Percentiles rank a stretch among this genome's conserved stretches.
Evolutionary conservation across 2,329 filamentous ascomycete species (phyloP).

Genomic region (Penicillium italicum): DNA sequence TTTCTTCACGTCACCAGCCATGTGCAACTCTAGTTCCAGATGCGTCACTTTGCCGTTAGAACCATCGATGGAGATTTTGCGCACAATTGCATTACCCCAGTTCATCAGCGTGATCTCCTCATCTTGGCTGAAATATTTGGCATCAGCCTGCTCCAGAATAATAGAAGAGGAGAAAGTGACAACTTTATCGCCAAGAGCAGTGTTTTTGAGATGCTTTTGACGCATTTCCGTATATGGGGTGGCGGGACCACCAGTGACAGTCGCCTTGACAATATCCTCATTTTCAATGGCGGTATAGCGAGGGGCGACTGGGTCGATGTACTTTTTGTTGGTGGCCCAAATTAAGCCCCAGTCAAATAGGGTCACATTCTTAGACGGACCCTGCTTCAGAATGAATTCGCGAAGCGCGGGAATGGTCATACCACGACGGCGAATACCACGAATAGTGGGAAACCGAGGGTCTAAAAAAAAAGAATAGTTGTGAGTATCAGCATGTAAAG

Average conservation of each 20-base stretch:
- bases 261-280: slow-evolving; percentile 48
- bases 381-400: slow-evolving; percentile 51
- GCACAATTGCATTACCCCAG: slow-evolving; percentile 67
- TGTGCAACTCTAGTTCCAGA: slow-evolving; percentile 77
- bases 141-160: slow-evolving; percentile 81
- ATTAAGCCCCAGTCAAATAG: slow-evolving; percentile 50
- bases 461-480: too few species aligned
- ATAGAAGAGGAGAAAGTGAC: slow-evolving; percentile 72
- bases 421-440: slow-evolving; percentile 48
- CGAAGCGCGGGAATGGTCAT: slow-evolving; percentile 48
- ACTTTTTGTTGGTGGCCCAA: slow-evolving; percentile 67
- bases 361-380: slow-evolving; percentile 47
- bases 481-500: not conserved
- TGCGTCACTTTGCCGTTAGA: slow-evolving; percentile 58
- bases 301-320: slow-evolving; percentile 72
- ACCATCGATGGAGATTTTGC: slow-evolving; percentile 47
- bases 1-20: slow-evolving; percentile 87
- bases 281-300: slow-evolving; percentile 64
- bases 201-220: slow-evolving; percentile 75
- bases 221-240: slow-evolving; percentile 65
- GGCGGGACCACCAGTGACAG: slow-evolving; percentile 62
- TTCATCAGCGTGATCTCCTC: slow-evolving; percentile 96
- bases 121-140: slow-evolving; percentile 69
- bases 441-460: slow-evolving; percentile 50
- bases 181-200: slow-evolving; percentile 77